phyloP scores from a whole-genome alignment of 768 basidiomycete genomes.

The Mrakia gelida region DNA sequence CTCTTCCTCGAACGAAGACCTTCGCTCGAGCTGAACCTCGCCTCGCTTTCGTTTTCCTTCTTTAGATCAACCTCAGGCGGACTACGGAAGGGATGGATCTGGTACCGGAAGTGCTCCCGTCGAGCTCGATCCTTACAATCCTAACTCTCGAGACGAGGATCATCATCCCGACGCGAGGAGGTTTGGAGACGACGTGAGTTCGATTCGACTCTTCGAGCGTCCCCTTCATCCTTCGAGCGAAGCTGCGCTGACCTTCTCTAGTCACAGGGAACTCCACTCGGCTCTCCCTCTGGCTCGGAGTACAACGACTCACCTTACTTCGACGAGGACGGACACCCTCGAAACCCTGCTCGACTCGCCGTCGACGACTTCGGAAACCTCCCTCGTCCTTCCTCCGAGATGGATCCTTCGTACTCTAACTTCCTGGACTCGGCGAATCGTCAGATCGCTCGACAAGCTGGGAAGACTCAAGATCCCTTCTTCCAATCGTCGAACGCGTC shows the following conservation, averaged over 20 bases:
- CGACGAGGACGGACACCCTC: conserved; percentile 19
- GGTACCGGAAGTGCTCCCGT: conserved; percentile 5
- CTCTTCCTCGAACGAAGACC: no score
- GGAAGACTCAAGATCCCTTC: conserved; percentile 63
- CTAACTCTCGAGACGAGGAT: conserved; percentile 12
- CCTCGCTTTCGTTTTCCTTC: no score
- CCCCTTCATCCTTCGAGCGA: not conserved
- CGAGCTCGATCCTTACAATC: conserved; percentile 27
- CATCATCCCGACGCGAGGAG: conserved; percentile 19
- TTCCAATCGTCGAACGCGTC: conserved; percentile 50
- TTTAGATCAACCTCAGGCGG: conserved; percentile 4
- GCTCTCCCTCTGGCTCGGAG: conserved; percentile 21
- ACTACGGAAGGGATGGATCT: conserved; percentile 20
- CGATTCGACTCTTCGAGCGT: not conserved
- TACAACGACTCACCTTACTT: conserved; percentile 27
- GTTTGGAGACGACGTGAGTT: conserved; percentile 17
- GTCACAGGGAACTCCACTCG: not conserved
- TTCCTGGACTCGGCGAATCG: conserved; percentile 79
- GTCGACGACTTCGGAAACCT: not conserved
- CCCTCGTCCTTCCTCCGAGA: not conserved
- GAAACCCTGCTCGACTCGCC: not conserved
- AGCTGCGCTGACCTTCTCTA: not conserved
- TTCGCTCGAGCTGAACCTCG: no score
- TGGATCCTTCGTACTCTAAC: conserved; percentile 55
- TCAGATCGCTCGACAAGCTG: not conserved